Conservation (phyloP, 768 basidiomycete genomes). For the Collybiopsis luxurians region DNA sequence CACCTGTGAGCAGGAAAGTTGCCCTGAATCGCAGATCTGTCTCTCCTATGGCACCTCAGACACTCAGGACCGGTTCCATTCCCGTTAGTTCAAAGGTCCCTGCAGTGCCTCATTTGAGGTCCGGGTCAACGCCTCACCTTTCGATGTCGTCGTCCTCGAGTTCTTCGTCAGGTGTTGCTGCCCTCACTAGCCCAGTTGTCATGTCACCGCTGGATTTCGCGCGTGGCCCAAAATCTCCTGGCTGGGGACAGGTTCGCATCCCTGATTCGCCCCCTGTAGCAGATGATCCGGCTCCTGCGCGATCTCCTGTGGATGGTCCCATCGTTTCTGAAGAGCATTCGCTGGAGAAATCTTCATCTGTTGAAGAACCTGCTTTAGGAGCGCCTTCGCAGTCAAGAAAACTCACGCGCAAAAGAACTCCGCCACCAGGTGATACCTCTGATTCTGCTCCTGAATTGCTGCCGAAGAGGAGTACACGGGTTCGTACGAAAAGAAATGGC, state of each 20-base stretch:
- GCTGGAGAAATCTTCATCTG: neutral
- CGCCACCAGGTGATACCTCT: constrained; percentile 42
- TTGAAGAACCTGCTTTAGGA: constrained; percentile 16
- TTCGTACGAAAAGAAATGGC: constrained; percentile 53
- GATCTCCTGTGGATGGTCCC: constrained; percentile 27
- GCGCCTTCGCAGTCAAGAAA: constrained; percentile 24
- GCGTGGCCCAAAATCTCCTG: constrained; percentile 16
- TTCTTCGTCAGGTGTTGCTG: neutral
- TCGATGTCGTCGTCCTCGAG: constrained; percentile 3
- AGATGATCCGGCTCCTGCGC: constrained; percentile 35
- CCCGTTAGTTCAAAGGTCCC: constrained; percentile 27
- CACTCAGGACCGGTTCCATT: constrained; percentile 23
- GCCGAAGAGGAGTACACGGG: constrained; percentile 37
- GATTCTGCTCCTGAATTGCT: constrained; percentile 36
- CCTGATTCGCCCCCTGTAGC: constrained; percentile 37
- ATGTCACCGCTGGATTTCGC: constrained; percentile 16
- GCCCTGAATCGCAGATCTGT: constrained; percentile 64
- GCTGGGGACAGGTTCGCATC: constrained; percentile 29
- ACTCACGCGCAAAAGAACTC: constrained; percentile 36
- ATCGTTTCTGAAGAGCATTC: constrained; percentile 18
- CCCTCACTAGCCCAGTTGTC: constrained; percentile 14
- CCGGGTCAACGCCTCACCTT: constrained; percentile 4
- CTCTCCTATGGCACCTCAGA: constrained; percentile 68
- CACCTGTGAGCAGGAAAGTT: constrained; percentile 50
- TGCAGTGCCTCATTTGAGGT: constrained; percentile 36